Evolutionary conservation across 768 basidiomycete genomes (phyloP), one percentile per base, ranked within the genome.

Genomic region (Collybia mongolica): DNA sequence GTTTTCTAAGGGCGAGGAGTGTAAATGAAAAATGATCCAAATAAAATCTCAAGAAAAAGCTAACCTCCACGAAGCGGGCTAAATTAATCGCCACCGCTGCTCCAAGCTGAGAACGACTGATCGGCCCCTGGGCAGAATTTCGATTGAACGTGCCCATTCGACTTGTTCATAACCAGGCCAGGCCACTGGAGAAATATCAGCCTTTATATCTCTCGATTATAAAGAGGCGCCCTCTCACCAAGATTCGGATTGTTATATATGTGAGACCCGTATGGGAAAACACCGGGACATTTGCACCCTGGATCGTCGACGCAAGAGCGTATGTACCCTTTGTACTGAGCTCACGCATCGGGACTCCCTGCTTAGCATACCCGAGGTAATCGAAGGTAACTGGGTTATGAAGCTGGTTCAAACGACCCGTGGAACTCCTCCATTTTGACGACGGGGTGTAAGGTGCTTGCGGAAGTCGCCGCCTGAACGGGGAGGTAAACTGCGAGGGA

Each of bases 91-190:
- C 69, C 19, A 79, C 54, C 1, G 60, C 58, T 1, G 63, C 58
- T 0, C 65, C 77, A 17, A 79, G 60, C 38, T 71, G 65, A 0
- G 65, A 70, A 2, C 77, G 69, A 1, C 76, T 77, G 15, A 78
- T 71, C 0, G 69, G 72, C 7, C 71, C 64, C 18, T 53, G 49
- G 0, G 60, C 47, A 35, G 61, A 12, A 76, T 48, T 4, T 70
- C 67, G 24, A 79, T 61, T 15, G 60, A 50, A 28, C 68, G 68
- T 19, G 54, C 51, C 67, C 69, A 75, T n/a, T 71, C 62, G 47
- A 73, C 42, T 47, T 72, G 65, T 14, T 65, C 65, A 48, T 77
- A 79, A 4, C 75, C 76, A n/a, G 75, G 76, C 76, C 75, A 79
- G n/a, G n/a, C n/a, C n/a, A n/a, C n/a, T n/a, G n/a, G n/a, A n/a